phyloP scores from a whole-genome alignment of 1,284 basidiomycete species.

The Austroboletus novae-zelandiae region DNA sequence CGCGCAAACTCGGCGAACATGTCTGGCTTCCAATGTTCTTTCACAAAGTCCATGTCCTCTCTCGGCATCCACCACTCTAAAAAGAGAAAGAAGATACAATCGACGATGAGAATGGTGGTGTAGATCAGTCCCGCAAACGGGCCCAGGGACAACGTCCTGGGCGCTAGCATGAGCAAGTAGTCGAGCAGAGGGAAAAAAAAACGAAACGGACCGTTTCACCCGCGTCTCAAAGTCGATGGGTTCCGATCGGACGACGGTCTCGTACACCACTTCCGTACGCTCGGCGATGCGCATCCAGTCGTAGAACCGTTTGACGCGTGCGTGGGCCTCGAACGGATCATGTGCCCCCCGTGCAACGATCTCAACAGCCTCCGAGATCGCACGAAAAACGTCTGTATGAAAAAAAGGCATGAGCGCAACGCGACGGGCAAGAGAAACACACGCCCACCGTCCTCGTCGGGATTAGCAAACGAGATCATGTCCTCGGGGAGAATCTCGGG shows the following conservation, averaged over 20 bases:
- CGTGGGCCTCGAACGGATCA: conserved; percentile 78
- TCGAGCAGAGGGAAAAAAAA: not conserved
- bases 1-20: conserved; percentile 34
- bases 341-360: conserved; percentile 71
- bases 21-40: conserved; percentile 40
- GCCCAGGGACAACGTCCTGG: conserved; percentile 69
- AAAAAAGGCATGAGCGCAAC: not conserved
- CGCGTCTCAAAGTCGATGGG: conserved; percentile 69
- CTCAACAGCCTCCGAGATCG: conserved; percentile 77
- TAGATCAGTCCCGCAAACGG: conserved; percentile 77
- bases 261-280: conserved; percentile 85
- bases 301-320: conserved; percentile 80
- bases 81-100: conserved; percentile 75
- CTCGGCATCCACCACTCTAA: conserved; percentile 77
- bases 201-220: conserved; percentile 56
- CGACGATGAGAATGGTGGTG: conserved; percentile 74
- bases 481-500: conserved; percentile 93
- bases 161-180: not conserved
- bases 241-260: conserved; percentile 57
- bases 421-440: too few relatives aligned
- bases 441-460: conserved; percentile 85
- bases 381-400: conserved; percentile 75
- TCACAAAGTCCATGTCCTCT: conserved; percentile 67
- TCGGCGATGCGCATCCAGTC: conserved; percentile 81
- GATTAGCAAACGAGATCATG: conserved; percentile 92